phyloP scores from a whole-genome alignment of 176 grass and related monocot genomes.

The Pharus latifolius region DNA sequence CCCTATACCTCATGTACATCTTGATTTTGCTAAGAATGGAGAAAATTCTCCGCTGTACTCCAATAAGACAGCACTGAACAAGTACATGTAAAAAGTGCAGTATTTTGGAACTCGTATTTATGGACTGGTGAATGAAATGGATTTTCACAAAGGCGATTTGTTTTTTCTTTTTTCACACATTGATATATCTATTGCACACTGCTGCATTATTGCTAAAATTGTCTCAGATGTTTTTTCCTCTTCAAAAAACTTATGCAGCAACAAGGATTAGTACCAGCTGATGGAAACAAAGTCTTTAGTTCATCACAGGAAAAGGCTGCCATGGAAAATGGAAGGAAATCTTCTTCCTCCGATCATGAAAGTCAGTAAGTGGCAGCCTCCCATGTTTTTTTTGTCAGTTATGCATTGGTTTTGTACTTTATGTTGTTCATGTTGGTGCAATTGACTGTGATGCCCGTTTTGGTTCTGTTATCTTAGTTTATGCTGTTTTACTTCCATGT shows the following conservation, averaged over 20 bases:
- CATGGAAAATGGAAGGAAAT: conserved; percentile 61
- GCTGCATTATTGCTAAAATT: neutral
- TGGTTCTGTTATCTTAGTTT: conserved; percentile 13
- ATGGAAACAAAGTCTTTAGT: conserved; percentile 37
- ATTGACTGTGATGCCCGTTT: neutral
- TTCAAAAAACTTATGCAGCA: conserved; percentile 35
- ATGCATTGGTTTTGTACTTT: neutral
- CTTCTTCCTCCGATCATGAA: conserved; percentile 74
- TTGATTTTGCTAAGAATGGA: neutral
- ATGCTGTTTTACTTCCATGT: neutral
- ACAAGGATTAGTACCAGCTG: conserved; percentile 31
- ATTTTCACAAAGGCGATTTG: neutral
- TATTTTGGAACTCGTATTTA: neutral
- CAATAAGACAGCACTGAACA: neutral
- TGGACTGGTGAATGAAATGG: neutral
- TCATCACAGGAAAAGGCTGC: conserved; percentile 31
- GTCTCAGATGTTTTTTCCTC: neutral
- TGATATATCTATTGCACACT: neutral
- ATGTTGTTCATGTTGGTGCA: neutral
- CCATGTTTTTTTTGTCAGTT: conserved; percentile 13
- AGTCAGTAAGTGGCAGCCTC: conserved; percentile 65
- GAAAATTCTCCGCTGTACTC: neutral
- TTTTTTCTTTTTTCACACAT: neutral
- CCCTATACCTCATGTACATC: neutral
- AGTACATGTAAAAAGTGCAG: neutral